phyloP scores from a whole-genome alignment of 371 early-diverging fungal genomes.

The Batkoa obscura region DNA sequence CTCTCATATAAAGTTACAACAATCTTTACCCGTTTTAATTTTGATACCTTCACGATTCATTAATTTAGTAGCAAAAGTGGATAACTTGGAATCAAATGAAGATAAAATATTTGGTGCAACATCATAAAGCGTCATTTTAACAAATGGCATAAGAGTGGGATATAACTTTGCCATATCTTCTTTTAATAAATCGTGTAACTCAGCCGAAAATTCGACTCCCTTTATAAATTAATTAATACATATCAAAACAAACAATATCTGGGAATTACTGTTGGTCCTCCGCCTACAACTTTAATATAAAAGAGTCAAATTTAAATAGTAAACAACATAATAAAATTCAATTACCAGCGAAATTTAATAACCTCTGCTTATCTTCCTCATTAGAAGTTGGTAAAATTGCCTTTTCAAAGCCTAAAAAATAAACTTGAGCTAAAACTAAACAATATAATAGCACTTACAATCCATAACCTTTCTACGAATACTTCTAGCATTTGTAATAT shows the following conservation, averaged over 20 bases:
- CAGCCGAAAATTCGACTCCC: constrained; percentile 53
- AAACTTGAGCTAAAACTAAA: constrained; percentile 6
- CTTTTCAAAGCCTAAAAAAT: constrained; percentile 42
- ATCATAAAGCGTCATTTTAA: constrained; percentile 47
- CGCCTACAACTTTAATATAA: constrained; percentile 38
- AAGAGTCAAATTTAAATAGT: no score
- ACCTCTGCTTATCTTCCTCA: constrained; percentile 34
- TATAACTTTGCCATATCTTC: constrained; percentile 47
- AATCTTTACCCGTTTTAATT: constrained; percentile 26
- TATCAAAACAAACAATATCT: background rate
- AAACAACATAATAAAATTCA: no score
- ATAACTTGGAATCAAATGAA: constrained; percentile 41
- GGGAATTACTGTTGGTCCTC: constrained; percentile 40
- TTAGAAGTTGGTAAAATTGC: constrained; percentile 43
- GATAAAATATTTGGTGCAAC: constrained; percentile 48
- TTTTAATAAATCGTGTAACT: constrained; percentile 53
- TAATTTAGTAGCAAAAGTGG: constrained; percentile 39
- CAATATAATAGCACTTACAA: constrained; percentile 18
- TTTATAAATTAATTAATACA: constrained; percentile 3
- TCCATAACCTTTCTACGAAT: constrained; percentile 51
- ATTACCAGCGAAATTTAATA: constrained; percentile 57
- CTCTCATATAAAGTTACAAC: background rate
- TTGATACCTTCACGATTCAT: constrained; percentile 47
- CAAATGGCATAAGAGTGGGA: constrained; percentile 32
- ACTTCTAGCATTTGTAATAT: constrained; percentile 45